These are phyloP conservation scores for Rhizopogon sp. DNA, from an alignment of 768 basidiomycete species.

Conservation along the genomic window DNA sequence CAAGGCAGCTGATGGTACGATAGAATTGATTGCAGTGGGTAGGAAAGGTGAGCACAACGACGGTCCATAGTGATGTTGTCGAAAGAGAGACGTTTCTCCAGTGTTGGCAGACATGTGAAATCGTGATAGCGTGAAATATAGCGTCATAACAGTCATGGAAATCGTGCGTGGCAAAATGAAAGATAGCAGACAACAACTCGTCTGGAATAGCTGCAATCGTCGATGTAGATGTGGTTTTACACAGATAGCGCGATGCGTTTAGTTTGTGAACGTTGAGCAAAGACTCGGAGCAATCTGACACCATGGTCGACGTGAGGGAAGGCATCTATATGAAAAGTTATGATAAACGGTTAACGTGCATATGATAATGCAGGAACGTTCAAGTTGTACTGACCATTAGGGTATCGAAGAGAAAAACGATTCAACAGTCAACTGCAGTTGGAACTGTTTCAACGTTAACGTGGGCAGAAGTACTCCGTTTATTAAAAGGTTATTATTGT, in stretches of 20 bases:
- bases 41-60: slow-evolving; percentile 43
- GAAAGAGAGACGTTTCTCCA: slow-evolving; percentile 47
- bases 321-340: background rate
- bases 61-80: slow-evolving; percentile 45
- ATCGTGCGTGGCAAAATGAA: slow-evolving; percentile 25
- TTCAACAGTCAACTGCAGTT: background rate
- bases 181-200: slow-evolving; percentile 33
- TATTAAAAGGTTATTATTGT: slow-evolving; percentile 1
- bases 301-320: background rate
- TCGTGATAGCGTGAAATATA: slow-evolving; percentile 22
- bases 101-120: slow-evolving; percentile 46
- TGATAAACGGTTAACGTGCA: background rate
- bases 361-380: background rate
- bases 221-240: background rate
- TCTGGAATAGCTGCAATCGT: slow-evolving; percentile 23
- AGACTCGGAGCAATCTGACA: background rate
- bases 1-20: slow-evolving; percentile 34
- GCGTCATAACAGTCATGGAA: slow-evolving; percentile 20
- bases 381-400: background rate
- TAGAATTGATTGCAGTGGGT: slow-evolving; percentile 31
- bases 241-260: background rate
- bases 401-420: background rate
- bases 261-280: background rate
- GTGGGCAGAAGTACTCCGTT: background rate
- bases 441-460: background rate